Base-by-base conservation (phyloP, 495 filamentous ascomycete species). In the Penicillium diatomitis region DNA sequence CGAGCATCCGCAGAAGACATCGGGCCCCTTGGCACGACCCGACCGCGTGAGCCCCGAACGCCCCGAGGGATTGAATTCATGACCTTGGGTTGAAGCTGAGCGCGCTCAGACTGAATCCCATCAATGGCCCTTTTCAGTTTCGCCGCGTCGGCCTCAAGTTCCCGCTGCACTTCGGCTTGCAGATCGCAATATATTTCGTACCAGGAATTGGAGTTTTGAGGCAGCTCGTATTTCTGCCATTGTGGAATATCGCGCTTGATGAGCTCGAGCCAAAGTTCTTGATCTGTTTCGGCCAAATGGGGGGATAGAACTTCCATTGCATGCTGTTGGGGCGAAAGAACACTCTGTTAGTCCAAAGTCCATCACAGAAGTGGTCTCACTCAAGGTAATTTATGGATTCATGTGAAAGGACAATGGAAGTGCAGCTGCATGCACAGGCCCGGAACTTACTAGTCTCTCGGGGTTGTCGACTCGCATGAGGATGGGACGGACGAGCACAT, bases 241-340 rank as follows among this genome's bases (percentile, higher is more conserved):
- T 71, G 63, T 3, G 79, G 80, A 47, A 87, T 79, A 55, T 88
- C 82, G 30, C 81, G 75, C 38, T 75, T 78, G 60, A 90, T 85
- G 61, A 88, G 79, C 8, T 74, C 68, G 3, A 72, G 55, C 86
- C 86, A 90, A 39, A 88, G 61, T 55, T 87, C 84, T 32, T 63
- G 69, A 50, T 81, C 74, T 38, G 78, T 69, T 38, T 73, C 71
- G 49, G 64, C 61, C 51, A 89, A 69, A 46, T 88, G 85, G 4
- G 86, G 85, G 7, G 78, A 86, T 49, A 72, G 71, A 8, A 59
- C n/a, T 64, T 89, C 85, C 49, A 88, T 67, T 35, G 68, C 55
- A 57, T 74, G 68, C 78, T 82, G 31, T 35, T 29, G 38, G 8
- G 36, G 27, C 29, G 4, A 4, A 12, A 32, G 6, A 8, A 28